Base-by-base conservation (phyloP, 2,329 filamentous ascomycete genomes). In the Cucurbitaria berberidis region DNA sequence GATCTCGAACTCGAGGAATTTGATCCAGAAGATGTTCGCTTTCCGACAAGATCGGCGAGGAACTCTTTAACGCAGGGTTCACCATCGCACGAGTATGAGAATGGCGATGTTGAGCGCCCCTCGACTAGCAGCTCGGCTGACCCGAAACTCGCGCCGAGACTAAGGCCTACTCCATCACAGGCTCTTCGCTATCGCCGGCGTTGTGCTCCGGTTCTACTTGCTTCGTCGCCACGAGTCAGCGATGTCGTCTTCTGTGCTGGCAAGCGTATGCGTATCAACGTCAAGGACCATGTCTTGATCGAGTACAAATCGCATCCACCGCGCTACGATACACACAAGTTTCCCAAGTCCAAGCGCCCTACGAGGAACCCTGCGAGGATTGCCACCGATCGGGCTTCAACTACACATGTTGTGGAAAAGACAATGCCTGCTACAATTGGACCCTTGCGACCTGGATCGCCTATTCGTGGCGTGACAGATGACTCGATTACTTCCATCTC, bases 161-260 rank as follows among this genome's bases (percentile, higher is more conserved):
- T 67, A 50, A 42, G 71, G 66, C 63, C 68, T 51, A 59, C 73
- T 1, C 51, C 66, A 9, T 64, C 71, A 5, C 77, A 80, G 46
- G 58, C 67, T 13, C 69, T 76, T 34, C 76, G 80, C 47, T 81
- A 81, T 67, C 76, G 78, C 46, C 74, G 76, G 6, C 76, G 79
- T 26, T 81, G 79, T 58, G 75, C 78, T 45, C 80, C 80, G 1
- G 68, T 80, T 5, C 63, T 82, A 11, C 71, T 76, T 7, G 72
- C 72, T 19, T 75, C 76, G 35, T 77, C 78, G 2, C 73, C 76
- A 2, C 73, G 80, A 29, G 76, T 79, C 0, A 79, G 74, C 64
- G 76, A 80, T 50, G 71, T 81, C n/a, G 67, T 81, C 6, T 77
- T 78, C 55, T 64, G 56, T 45, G 63, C 74, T 26, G 78, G 77